These are phyloP conservation scores for Sphagnurus paluster DNA, from an alignment of 1,284 basidiomycete species.

Conservation along the genomic window DNA sequence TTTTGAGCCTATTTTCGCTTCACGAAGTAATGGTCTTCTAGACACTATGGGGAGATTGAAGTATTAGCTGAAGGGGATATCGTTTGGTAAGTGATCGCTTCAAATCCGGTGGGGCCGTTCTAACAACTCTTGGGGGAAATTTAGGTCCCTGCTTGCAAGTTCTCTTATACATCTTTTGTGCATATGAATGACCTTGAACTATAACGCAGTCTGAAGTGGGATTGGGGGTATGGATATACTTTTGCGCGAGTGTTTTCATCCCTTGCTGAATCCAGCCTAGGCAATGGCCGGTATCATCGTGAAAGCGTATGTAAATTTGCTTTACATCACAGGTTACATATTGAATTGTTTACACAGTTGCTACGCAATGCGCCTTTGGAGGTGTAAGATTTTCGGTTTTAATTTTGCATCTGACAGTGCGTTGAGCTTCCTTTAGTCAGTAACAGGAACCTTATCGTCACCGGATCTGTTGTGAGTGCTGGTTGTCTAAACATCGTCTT, in stretches of 20 bases:
- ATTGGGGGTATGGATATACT: neutral
- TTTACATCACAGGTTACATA: slow-evolving; percentile 1
- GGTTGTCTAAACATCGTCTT: slow-evolving; percentile 1
- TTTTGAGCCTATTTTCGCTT: slow-evolving; percentile 26
- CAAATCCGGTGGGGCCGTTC: no score
- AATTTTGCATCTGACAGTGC: neutral
- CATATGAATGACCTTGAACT: neutral
- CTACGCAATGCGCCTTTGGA: slow-evolving; percentile 59
- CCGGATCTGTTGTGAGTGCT: slow-evolving; percentile 48
- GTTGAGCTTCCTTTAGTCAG: slow-evolving; percentile 43
- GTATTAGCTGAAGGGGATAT: neutral
- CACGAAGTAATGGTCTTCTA: slow-evolving; percentile 2
- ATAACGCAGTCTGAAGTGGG: neutral
- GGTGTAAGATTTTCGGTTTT: slow-evolving; percentile 41
- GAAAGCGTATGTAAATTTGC: slow-evolving; percentile 44
- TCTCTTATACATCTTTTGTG: no score
- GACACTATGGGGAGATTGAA: neutral
- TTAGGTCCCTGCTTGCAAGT: neutral
- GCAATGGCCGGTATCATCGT: slow-evolving; percentile 51
- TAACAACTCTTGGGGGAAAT: neutral
- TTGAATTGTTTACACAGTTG: slow-evolving; percentile 33
- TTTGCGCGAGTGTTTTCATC: neutral
- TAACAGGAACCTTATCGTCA: slow-evolving; percentile 45
- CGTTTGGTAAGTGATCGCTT: neutral
- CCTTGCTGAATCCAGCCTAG: slow-evolving; percentile 27